phyloP scores from a whole-genome alignment of 495 filamentous ascomycete genomes.

The Immersiella caudata region DNA sequence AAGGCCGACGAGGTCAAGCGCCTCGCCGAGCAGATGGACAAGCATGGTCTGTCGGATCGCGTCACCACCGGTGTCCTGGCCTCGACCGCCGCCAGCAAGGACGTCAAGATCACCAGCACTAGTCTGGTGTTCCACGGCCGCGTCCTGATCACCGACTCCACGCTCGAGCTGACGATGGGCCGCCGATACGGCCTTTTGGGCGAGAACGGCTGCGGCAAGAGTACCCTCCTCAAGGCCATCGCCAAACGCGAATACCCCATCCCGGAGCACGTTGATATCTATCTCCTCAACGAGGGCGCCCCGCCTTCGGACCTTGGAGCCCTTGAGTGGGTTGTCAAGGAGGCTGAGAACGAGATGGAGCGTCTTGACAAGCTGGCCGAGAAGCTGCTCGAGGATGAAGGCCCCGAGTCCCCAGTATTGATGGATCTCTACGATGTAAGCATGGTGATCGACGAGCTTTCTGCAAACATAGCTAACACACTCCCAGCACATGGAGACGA shows the following conservation, averaged over 20 bases:
- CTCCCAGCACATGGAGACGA: conserved; percentile 88
- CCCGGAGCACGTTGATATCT: conserved; percentile 97
- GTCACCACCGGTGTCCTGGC: conserved; percentile 97
- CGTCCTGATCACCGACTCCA: conserved; percentile 91
- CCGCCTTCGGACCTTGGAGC: conserved; percentile 85
- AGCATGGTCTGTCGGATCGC: conserved; percentile 93
- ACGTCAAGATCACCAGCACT: conserved; percentile 94
- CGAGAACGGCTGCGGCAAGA: conserved; percentile 99
- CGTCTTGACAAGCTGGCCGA: conserved; percentile 86
- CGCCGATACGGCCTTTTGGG: conserved; percentile 93
- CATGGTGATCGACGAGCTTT: conserved; percentile 11
- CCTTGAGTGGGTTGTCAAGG: conserved; percentile 93
- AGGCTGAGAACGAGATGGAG: conserved; percentile 93
- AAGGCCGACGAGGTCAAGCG: conserved; percentile 79
- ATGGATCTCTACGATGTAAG: conserved; percentile 95
- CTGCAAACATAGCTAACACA: conserved; percentile 25
- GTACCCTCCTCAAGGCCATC: conserved; percentile 93
- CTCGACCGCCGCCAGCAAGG: conserved; percentile 78
- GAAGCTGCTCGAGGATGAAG: conserved; percentile 85
- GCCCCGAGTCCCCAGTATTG: conserved; percentile 86
- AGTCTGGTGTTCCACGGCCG: conserved; percentile 97
- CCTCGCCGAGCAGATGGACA: conserved; percentile 81
- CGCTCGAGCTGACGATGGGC: conserved; percentile 88
- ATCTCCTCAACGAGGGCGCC: conserved; percentile 97
- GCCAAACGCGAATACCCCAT: conserved; percentile 91